A percentile compares a stretch with the other conserved stretches of the same genome.
These are phyloP conservation scores for Berkeleyomyces basicola DNA, from an alignment of 2,329 filamentous ascomycete genomes.

Conservation along the genomic window DNA sequence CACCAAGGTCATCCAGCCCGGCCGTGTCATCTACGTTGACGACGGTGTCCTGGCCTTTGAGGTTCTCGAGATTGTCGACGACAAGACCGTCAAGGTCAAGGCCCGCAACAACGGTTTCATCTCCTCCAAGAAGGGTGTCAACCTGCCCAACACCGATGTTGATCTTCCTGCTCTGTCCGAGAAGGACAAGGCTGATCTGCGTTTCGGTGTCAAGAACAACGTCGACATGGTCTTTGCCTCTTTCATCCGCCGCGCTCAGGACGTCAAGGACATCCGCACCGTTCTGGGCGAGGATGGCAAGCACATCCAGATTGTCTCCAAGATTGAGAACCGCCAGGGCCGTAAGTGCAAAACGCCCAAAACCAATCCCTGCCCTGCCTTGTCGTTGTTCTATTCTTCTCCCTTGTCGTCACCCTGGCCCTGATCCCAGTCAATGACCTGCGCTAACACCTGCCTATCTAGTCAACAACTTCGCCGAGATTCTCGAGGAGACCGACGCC, in stretches of 20 bases:
- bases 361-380: not conserved
- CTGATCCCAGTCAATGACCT: not conserved
- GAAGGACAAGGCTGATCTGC: conserved; percentile 90
- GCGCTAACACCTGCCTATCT: conserved; percentile 10
- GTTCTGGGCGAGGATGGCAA: conserved; percentile 83
- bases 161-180: conserved; percentile 93
- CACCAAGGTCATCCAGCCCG: conserved; percentile 85
- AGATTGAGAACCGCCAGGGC: conserved; percentile 99
- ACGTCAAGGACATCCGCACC: conserved; percentile 82
- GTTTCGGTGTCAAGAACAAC: conserved; percentile 93
- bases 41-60: conserved; percentile 96
- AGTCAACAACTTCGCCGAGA: conserved; percentile 97
- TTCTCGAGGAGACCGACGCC: conserved; percentile 88
- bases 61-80: conserved; percentile 73
- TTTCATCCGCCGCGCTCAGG: conserved; percentile 87
- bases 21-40: conserved; percentile 93
- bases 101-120: conserved; percentile 98
- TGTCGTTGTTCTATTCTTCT: not conserved
- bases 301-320: conserved; percentile 98
- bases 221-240: conserved; percentile 99
- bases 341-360: conserved; percentile 19
- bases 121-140: conserved; percentile 97
- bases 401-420: not conserved
- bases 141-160: conserved; percentile 96
- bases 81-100: conserved; percentile 71